phyloP scores from a whole-genome alignment of 2,329 filamentous ascomycete species.

The Colletotrichum tamarilloi region DNA sequence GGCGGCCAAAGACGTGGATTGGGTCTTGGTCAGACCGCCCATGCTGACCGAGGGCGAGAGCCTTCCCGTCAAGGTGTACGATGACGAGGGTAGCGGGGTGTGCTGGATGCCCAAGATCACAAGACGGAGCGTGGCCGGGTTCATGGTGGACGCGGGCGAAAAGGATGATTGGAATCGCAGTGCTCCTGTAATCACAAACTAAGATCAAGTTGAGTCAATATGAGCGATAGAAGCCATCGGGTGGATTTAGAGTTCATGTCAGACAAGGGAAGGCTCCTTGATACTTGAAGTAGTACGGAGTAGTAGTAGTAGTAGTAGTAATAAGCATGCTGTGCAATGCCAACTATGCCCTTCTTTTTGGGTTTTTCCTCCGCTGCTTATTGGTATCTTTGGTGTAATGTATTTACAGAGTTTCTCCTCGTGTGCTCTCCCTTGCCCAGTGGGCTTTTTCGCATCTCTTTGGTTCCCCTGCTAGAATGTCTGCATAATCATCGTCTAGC shows the following conservation, averaged over 20 bases:
- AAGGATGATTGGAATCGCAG: slow-evolving; percentile 52
- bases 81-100: slow-evolving; percentile 54
- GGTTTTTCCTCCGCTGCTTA: slow-evolving; percentile 11
- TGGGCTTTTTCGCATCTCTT: slow-evolving; percentile 1
- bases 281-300: background rate
- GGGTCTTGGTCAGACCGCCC: slow-evolving; percentile 57
- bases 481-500: background rate
- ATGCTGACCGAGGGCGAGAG: slow-evolving; percentile 54
- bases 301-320: slow-evolving; percentile 8
- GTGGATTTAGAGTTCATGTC: background rate
- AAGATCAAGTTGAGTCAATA: slow-evolving; percentile 2
- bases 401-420: slow-evolving; percentile 27
- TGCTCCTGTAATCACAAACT: slow-evolving; percentile 60
- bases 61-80: slow-evolving; percentile 50
- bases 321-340: slow-evolving; percentile 27
- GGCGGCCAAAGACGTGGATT: slow-evolving; percentile 45
- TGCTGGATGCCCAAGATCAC: slow-evolving; percentile 51
- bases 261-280: background rate
- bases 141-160: slow-evolving; percentile 56
- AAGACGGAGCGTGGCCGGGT: slow-evolving; percentile 55
- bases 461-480: background rate
- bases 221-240: background rate
- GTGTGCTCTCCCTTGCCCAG: background rate
- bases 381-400: slow-evolving; percentile 32
- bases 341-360: slow-evolving; percentile 24